A percentile compares a stretch with the other conserved stretches of the same genome.
Evolutionary conservation across 169 alveolate genomes (phyloP).

Genomic region (Plasmodium coatneyi): DNA sequence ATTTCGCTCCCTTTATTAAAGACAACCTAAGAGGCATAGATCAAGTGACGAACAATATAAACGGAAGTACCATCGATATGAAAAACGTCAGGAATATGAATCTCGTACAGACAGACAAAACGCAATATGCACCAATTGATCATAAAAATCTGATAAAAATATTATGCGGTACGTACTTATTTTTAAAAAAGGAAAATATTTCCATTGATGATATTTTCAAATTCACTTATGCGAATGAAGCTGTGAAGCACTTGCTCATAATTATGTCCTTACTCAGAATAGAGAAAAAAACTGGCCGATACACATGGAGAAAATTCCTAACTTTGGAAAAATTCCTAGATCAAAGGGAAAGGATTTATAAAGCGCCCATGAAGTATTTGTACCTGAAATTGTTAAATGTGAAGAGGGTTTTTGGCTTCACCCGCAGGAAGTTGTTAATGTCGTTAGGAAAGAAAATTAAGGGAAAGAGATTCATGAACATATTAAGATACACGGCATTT

Average conservation of each 20-base stretch:
- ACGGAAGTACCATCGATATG: not conserved
- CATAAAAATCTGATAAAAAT: conserved; percentile 41
- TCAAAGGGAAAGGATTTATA: conserved; percentile 36
- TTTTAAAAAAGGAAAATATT: conserved; percentile 58
- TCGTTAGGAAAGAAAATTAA: conserved; percentile 6
- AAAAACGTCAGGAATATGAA: not conserved
- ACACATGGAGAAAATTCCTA: conserved; percentile 57
- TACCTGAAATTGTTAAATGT: conserved; percentile 20
- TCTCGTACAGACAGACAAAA: conserved; percentile 3
- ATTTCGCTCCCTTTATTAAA: conserved; percentile 27
- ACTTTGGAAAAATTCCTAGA: conserved; percentile 55
- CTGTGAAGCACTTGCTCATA: conserved; percentile 39
- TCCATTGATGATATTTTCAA: conserved; percentile 26
- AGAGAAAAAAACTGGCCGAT: conserved; percentile 26
- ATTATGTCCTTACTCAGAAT: conserved; percentile 42
- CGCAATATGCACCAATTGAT: conserved; percentile 24
- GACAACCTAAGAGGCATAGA: conserved; percentile 42
- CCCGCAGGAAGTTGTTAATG: not conserved
- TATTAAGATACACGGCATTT: conserved; percentile 12
- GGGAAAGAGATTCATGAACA: conserved; percentile 9
- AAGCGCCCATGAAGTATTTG: conserved; percentile 65
- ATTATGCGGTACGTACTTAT: conserved; percentile 56
- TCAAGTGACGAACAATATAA: conserved; percentile 8
- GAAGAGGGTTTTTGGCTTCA: not conserved
- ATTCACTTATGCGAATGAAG: not conserved